A percentile compares a stretch with the other conserved stretches of the same genome.
phyloP scores from a whole-genome alignment of 768 basidiomycete species.

The Plicaturopsis crispa region DNA sequence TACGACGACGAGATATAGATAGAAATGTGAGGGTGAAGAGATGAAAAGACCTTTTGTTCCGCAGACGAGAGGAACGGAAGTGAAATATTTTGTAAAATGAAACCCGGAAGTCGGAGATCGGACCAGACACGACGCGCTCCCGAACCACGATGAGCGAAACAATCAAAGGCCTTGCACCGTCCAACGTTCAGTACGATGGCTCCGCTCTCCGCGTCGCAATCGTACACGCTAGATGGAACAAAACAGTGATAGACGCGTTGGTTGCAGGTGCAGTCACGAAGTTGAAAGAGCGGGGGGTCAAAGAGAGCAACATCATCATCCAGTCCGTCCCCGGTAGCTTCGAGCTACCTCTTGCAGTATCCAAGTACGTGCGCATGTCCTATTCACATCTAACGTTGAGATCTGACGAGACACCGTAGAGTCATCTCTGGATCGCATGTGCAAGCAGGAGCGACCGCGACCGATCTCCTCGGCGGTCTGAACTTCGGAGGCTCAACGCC shows the following conservation, averaged over 20 bases:
- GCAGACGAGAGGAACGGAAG: background rate
- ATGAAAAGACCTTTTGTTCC: background rate
- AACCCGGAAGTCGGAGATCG: background rate
- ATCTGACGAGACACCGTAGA: conserved; percentile 32
- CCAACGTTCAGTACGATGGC: conserved; percentile 65
- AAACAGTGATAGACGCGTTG: conserved; percentile 76
- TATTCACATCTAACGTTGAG: background rate
- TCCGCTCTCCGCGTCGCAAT: conserved; percentile 80
- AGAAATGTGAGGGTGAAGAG: background rate
- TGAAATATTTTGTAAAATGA: background rate
- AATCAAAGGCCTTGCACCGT: conserved; percentile 73
- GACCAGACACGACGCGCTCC: background rate
- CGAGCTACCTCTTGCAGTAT: conserved; percentile 85
- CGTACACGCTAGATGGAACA: conserved; percentile 97
- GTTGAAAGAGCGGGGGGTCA: conserved; percentile 80
- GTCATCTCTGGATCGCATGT: conserved; percentile 84
- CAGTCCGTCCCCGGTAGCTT: conserved; percentile 93
- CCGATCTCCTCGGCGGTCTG: conserved; percentile 71
- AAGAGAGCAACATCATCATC: conserved; percentile 81
- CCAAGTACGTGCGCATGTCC: conserved; percentile 62
- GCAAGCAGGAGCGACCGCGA: conserved; percentile 70
- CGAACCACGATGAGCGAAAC: conserved; percentile 36
- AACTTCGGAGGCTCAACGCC: conserved; percentile 29
- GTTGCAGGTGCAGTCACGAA: conserved; percentile 73
- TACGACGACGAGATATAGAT: conserved; percentile 1